phyloP scores from a whole-genome alignment of 2,329 filamentous ascomycete genomes.

The Hypoxylon sp. region DNA sequence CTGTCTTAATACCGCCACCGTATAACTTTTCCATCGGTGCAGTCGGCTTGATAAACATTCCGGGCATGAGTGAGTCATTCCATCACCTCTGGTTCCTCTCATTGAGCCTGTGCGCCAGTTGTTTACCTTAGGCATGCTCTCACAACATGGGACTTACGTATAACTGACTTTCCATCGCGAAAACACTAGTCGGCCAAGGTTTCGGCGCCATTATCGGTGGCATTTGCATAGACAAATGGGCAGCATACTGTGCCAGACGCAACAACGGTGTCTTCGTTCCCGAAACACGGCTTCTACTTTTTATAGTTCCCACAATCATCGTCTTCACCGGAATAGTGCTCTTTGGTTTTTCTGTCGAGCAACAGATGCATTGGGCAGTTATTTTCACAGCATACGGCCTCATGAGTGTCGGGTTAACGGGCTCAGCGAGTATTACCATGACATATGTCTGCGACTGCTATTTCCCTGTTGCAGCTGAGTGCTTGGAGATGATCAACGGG shows the following conservation, averaged over 20 bases:
- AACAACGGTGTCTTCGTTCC: slow-evolving; percentile 32
- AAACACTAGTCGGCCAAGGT: slow-evolving; percentile 21
- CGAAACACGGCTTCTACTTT: slow-evolving; percentile 26
- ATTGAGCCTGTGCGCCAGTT: neutral
- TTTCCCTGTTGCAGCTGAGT: slow-evolving; percentile 30
- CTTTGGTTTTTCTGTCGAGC: slow-evolving; percentile 23
- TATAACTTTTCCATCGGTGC: slow-evolving; percentile 29
- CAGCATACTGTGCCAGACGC: slow-evolving; percentile 23
- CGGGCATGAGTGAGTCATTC: slow-evolving; percentile 20
- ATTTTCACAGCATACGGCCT: slow-evolving; percentile 28
- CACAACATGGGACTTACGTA: neutral
- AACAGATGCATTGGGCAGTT: slow-evolving; percentile 28
- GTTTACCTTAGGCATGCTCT: neutral
- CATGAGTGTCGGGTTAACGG: slow-evolving; percentile 29
- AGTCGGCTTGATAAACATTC: slow-evolving; percentile 29
- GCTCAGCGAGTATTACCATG: slow-evolving; percentile 31
- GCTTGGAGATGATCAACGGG: slow-evolving; percentile 32
- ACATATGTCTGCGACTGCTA: slow-evolving; percentile 35
- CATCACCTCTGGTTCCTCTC: neutral
- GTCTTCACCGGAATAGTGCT: slow-evolving; percentile 28
- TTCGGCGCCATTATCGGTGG: slow-evolving; percentile 26
- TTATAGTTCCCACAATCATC: slow-evolving; percentile 24
- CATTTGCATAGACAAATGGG: slow-evolving; percentile 26
- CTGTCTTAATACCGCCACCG: slow-evolving; percentile 24
- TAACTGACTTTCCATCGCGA: neutral